phyloP scores from a whole-genome alignment of 108 stramenopile genomes.

The Pelagomonas calceolata region DNA sequence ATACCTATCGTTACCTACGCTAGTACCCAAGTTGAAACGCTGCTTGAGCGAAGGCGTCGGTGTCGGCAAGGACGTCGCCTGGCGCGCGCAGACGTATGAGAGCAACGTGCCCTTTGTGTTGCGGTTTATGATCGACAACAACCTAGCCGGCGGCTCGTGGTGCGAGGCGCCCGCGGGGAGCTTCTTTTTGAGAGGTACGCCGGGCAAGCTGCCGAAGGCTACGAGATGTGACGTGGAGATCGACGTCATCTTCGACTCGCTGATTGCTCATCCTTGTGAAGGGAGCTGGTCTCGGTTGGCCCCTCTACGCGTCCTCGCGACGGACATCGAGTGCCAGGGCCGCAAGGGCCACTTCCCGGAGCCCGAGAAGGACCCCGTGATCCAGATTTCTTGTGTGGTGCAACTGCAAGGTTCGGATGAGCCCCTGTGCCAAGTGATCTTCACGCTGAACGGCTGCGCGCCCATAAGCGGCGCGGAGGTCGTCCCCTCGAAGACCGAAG shows the following conservation, averaged over 20 bases:
- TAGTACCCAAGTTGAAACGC: constrained; percentile 75
- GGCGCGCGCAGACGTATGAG: constrained; percentile 65
- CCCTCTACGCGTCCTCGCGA: constrained; percentile 82
- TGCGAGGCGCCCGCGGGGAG: constrained; percentile 70
- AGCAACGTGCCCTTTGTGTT: constrained; percentile 95
- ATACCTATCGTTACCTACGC: constrained; percentile 72
- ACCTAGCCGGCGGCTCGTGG: constrained; percentile 89
- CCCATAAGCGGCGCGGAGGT: constrained; percentile 98
- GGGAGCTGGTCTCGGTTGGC: constrained; percentile 94
- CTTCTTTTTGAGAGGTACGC: constrained; percentile 45
- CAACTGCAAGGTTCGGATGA: constrained; percentile 69
- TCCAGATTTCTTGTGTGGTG: constrained; percentile 95
- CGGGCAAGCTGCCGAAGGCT: constrained; percentile 19
- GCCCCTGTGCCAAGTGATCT: constrained; percentile 85
- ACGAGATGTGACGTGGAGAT: constrained; percentile 92
- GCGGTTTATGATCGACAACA: constrained; percentile 94
- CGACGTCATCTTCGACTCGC: constrained; percentile 77
- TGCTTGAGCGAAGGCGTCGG: constrained; percentile 83
- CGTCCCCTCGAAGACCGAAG: constrained; percentile 77
- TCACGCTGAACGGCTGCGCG: constrained; percentile 86
- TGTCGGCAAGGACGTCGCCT: constrained; percentile 49
- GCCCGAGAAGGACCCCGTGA: constrained; percentile 95
- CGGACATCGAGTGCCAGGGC: constrained; percentile 98
- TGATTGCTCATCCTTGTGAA: constrained; percentile 71
- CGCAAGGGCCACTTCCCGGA: constrained; percentile 93